Conservation (phyloP, 2,329 filamentous ascomycete genomes). For the Hysterium pulicare region DNA sequence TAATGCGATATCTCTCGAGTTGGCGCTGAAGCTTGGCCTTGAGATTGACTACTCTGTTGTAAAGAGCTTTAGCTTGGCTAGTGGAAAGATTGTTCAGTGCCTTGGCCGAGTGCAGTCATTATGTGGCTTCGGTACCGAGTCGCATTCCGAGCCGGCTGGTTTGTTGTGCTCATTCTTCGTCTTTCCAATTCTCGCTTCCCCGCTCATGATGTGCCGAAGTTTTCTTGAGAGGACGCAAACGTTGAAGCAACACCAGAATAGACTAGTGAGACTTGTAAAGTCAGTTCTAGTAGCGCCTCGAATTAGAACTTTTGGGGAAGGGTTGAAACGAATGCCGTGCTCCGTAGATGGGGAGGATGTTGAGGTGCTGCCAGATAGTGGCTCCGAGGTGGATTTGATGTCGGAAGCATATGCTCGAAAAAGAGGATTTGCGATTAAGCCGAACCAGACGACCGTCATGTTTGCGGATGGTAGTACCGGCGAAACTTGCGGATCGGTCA, state of each 20-base stretch:
- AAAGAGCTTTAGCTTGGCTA: not conserved
- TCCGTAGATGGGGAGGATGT: slow-evolving; percentile 1
- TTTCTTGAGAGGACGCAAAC: slow-evolving; percentile 11
- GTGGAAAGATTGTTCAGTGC: not conserved
- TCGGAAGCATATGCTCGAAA: slow-evolving; percentile 1
- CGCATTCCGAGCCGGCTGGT: slow-evolving; percentile 5
- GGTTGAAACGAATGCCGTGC: slow-evolving; percentile 3
- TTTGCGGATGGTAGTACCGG: slow-evolving; percentile 1
- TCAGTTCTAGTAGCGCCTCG: not conserved
- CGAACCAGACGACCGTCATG: not conserved
- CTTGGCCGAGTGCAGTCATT: not conserved
- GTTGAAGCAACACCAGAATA: slow-evolving; percentile 5
- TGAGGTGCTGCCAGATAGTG: slow-evolving; percentile 7
- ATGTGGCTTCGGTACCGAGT: slow-evolving; percentile 1
- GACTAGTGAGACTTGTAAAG: slow-evolving; percentile 3
- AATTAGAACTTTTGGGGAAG: not conserved
- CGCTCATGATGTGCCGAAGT: slow-evolving; percentile 9
- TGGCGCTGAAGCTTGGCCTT: not conserved
- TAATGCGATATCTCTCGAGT: not conserved
- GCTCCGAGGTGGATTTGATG: slow-evolving; percentile 10
- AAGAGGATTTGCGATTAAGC: not conserved
- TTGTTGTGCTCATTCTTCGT: slow-evolving; percentile 10
- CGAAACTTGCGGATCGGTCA: not conserved
- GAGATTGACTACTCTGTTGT: not conserved
- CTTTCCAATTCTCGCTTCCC: slow-evolving; percentile 6